Evolutionary conservation across 306 rosid genomes (phyloP), one percentile per base, ranked within the genome.

Genomic region (Vigna reflexopilosa): DNA sequence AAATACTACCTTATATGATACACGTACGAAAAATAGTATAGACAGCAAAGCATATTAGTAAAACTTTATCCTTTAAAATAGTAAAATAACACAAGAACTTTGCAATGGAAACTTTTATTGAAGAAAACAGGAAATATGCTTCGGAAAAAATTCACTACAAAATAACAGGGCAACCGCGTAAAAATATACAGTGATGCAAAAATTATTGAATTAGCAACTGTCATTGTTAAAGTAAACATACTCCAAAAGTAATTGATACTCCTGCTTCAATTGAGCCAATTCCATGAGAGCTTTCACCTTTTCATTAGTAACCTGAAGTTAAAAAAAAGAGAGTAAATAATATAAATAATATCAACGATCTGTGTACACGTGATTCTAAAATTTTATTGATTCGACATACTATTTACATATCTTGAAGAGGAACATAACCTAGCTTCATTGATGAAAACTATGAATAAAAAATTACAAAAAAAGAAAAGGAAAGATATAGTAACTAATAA

Each of bases 201-300:
- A 45, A 52, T 42, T 24, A 76, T 68, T 47, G 58, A 77, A 73
- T 83, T 24, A n/a, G 42, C 36, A 80, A 58, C 30, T 14, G 45
- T 67, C 65, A 77, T 74, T 15, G 67, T 76, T 66, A 77, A 77
- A 66, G 77, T 57, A 83, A 74, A 72, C 91, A 75, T 86, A 95
- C 99, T 90, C 94, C 70, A 86, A 80, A 67, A 95, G 91, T 69
- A 84, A 85, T 14, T 85, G 93, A 81, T 90, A 85, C 75, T 95
- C 96, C 87, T 90, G 94, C 90, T 88, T 93, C 68, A 93, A 56
- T 54, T 88, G 94, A 38, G 99, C 99, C 83, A 93, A 75, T 73
- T 91, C 99, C 93, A 95, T 73, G 34, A 95, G 90, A 75, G 94
- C 97, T 88, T 82, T 89, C 70, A 96, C 99, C 83, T 96, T 96